phyloP scores from a whole-genome alignment of 345 rosid genomes.

The Lepidium africanum region DNA sequence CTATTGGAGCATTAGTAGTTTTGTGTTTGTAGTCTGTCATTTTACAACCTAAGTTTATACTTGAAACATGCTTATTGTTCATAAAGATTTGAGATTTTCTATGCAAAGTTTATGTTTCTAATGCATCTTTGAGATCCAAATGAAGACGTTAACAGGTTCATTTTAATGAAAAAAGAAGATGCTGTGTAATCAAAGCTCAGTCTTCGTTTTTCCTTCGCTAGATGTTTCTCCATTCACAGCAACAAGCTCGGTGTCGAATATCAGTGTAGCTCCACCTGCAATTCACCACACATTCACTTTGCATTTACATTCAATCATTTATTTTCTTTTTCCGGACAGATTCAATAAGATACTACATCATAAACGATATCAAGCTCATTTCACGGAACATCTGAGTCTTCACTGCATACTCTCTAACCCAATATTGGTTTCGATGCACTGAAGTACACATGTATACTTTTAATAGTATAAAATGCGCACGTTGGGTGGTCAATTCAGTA shows the following conservation, averaged over 20 bases:
- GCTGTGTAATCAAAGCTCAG: slow-evolving; percentile 20
- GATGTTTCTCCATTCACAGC: slow-evolving; percentile 68
- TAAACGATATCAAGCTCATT: not conserved
- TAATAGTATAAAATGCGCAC: not conserved
- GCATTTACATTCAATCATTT: not conserved
- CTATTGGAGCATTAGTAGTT: too few relatives aligned
- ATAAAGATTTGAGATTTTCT: not conserved
- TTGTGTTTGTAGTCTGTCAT: not conserved
- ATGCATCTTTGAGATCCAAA: not conserved
- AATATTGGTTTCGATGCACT: not conserved
- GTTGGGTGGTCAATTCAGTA: not conserved
- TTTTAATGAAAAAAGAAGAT: not conserved
- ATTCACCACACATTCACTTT: slow-evolving; percentile 8
- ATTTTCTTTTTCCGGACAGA: not conserved
- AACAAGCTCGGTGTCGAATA: slow-evolving; percentile 89
- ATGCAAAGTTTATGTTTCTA: not conserved
- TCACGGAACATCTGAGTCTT: not conserved
- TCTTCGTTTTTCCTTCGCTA: slow-evolving; percentile 24
- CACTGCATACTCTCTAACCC: not conserved
- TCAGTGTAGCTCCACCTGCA: slow-evolving; percentile 85
- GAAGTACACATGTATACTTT: not conserved
- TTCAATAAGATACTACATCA: not conserved
- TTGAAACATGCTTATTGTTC: slow-evolving; percentile 1
- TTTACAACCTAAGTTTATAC: not conserved
- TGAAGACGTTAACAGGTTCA: not conserved